Evolutionary conservation across 2,329 filamentous ascomycete species (phyloP).

Genomic region (Fusarium sarcochroum): DNA sequence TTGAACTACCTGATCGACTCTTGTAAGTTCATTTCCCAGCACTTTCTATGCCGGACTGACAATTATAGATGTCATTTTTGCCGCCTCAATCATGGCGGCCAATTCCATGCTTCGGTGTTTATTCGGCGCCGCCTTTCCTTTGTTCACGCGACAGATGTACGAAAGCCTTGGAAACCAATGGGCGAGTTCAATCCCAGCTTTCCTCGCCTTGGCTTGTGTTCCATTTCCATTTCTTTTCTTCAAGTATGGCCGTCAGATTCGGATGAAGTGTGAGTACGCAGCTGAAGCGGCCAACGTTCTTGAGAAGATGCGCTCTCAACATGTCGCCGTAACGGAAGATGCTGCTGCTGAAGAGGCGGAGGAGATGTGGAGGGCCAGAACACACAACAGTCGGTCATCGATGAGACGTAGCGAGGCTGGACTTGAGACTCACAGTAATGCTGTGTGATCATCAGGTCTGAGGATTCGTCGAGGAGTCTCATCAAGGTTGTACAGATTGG

Average conservation of each 20-base stretch:
- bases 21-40: not conserved
- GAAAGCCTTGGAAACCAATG: constrained; percentile 12
- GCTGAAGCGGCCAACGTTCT: constrained; percentile 4
- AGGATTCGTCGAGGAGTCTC: too few relatives aligned
- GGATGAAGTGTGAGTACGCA: constrained; percentile 19
- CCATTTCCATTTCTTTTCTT: constrained; percentile 29
- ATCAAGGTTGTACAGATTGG: too few relatives aligned
- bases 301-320: not conserved
- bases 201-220: constrained; percentile 18
- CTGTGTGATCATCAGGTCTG: too few relatives aligned
- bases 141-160: constrained; percentile 30
- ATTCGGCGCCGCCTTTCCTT: constrained; percentile 28
- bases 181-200: constrained; percentile 28
- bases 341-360: constrained; percentile 11
- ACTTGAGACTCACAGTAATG: too few relatives aligned
- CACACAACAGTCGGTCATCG: not conserved
- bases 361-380: constrained; percentile 12
- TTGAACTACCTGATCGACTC: constrained; percentile 29
- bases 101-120: constrained; percentile 23
- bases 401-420: not conserved
- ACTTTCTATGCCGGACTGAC: not conserved
- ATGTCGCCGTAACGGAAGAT: constrained; percentile 1
- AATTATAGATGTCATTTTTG: constrained; percentile 5
- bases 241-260: constrained; percentile 13
- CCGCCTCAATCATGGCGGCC: constrained; percentile 15